Evolutionary conservation across 108 stramenopile genomes (phyloP).

Genomic region (Parmales sp.): DNA sequence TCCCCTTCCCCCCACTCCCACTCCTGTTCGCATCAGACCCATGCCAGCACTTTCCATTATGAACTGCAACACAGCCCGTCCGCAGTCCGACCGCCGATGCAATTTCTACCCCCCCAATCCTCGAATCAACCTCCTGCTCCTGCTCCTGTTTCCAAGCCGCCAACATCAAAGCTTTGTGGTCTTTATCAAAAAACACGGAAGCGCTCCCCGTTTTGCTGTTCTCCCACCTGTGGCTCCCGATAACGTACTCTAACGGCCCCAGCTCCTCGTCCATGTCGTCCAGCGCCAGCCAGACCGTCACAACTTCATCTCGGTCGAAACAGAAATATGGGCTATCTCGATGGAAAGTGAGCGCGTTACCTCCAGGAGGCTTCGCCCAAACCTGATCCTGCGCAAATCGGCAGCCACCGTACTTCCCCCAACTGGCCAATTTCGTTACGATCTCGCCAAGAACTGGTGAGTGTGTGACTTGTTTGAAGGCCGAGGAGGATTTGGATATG

Average conservation of each 20-base stretch:
- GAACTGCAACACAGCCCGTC: conserved; percentile 56
- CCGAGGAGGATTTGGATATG: too few relatives aligned
- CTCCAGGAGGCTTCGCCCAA: conserved; percentile 60
- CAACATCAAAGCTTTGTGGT: too few relatives aligned
- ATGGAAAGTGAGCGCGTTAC: conserved; percentile 62
- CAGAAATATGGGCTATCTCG: conserved; percentile 73
- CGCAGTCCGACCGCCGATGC: conserved; percentile 36
- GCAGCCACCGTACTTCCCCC: too few relatives aligned
- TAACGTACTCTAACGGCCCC: conserved; percentile 67
- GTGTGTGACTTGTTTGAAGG: too few relatives aligned
- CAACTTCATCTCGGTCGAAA: conserved; percentile 36
- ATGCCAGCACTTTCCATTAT: conserved; percentile 69
- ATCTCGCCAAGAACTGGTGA: too few relatives aligned
- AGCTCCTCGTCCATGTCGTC: conserved; percentile 67
- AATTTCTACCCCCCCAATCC: neutral
- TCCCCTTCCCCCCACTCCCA: conserved; percentile 57
- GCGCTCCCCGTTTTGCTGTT: conserved; percentile 15
- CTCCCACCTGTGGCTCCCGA: conserved; percentile 57
- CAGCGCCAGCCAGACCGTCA: conserved; percentile 70
- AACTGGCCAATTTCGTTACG: too few relatives aligned
- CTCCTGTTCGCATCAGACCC: conserved; percentile 48
- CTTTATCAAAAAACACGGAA: neutral
- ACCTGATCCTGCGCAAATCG: conserved; percentile 72
- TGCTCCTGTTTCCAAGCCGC: too few relatives aligned
- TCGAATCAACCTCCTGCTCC: neutral